Evolutionary conservation across 2,329 filamentous ascomycete genomes (phyloP).

Genomic region (Coleophoma crateriformis): DNA sequence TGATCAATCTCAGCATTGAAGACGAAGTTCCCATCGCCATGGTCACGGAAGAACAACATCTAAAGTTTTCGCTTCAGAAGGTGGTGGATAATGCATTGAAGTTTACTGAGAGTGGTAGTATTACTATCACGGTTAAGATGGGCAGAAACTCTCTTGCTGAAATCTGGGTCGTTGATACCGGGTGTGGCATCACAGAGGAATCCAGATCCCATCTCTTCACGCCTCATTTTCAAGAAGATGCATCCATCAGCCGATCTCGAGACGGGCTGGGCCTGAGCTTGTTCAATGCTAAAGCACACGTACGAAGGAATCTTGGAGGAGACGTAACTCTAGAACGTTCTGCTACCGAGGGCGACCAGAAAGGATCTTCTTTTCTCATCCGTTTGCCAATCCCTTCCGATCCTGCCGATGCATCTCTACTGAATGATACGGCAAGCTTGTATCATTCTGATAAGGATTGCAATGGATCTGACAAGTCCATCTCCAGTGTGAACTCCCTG

Average conservation of each 20-base stretch:
- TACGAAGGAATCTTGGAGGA: slow-evolving; percentile 58
- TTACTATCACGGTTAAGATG: slow-evolving; percentile 52
- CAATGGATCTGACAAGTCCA: slow-evolving; percentile 1
- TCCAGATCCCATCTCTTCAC: slow-evolving; percentile 65
- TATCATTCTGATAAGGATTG: too few species aligned
- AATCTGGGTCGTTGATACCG: slow-evolving; percentile 60
- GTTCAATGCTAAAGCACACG: slow-evolving; percentile 67
- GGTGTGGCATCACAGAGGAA: slow-evolving; percentile 60
- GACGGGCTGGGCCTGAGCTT: slow-evolving; percentile 66
- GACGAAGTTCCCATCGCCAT: slow-evolving; percentile 44
- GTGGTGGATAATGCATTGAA: slow-evolving; percentile 62
- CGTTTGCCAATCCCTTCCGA: slow-evolving; percentile 42
- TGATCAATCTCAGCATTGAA: slow-evolving; percentile 33
- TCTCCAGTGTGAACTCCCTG: not conserved
- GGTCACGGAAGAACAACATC: slow-evolving; percentile 40
- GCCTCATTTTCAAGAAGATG: slow-evolving; percentile 64
- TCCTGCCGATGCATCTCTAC: slow-evolving; percentile 12
- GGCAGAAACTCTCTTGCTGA: slow-evolving; percentile 47
- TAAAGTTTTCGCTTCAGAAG: slow-evolving; percentile 33
- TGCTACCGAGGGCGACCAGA: slow-evolving; percentile 51
- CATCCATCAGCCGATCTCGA: slow-evolving; percentile 59
- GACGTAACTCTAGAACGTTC: slow-evolving; percentile 61
- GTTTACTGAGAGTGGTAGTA: slow-evolving; percentile 60
- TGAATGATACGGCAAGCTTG: not conserved
- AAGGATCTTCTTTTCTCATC: slow-evolving; percentile 65